These are phyloP conservation scores for Pseudevernia furfuracea DNA, from an alignment of 495 filamentous ascomycete species.

Conservation along the genomic window DNA sequence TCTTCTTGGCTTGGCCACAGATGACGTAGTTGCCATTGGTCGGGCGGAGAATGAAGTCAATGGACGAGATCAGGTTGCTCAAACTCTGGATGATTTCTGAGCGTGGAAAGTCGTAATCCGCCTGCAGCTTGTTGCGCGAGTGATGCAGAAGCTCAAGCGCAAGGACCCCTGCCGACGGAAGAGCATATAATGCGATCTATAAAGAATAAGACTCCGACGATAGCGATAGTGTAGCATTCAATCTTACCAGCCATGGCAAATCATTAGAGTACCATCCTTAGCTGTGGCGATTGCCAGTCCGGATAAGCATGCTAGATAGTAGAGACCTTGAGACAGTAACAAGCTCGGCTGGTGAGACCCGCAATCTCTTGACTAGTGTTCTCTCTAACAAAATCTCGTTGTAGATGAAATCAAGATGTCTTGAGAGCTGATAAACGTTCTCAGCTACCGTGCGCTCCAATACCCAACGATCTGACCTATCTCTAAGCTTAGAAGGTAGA, in stretches of 20 bases:
- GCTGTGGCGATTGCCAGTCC: neutral
- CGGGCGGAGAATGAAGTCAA: slow-evolving; percentile 24
- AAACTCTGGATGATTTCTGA: neutral
- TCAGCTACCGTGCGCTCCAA: neutral
- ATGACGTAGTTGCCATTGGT: slow-evolving; percentile 48
- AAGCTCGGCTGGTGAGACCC: neutral
- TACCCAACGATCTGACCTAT: neutral
- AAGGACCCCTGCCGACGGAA: slow-evolving; percentile 52
- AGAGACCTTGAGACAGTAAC: neutral
- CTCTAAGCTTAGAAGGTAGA: neutral
- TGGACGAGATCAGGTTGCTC: neutral
- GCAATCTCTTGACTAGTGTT: neutral
- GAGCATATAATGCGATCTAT: slow-evolving; percentile 46
- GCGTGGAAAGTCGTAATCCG: neutral
- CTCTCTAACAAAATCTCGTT: neutral
- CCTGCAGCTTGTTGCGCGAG: slow-evolving; percentile 39
- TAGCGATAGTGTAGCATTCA: neutral
- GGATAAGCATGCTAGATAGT: neutral
- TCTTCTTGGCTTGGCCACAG: slow-evolving; percentile 43
- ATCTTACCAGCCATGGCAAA: neutral
- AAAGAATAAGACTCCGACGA: neutral
- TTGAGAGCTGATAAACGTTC: neutral
- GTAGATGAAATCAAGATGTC: neutral
- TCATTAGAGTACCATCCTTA: neutral
- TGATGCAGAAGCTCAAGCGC: slow-evolving; percentile 55